These are phyloP conservation scores for Trichosporon sp. DNA, from an alignment of 1,284 basidiomycete species.

Conservation along the genomic window DNA sequence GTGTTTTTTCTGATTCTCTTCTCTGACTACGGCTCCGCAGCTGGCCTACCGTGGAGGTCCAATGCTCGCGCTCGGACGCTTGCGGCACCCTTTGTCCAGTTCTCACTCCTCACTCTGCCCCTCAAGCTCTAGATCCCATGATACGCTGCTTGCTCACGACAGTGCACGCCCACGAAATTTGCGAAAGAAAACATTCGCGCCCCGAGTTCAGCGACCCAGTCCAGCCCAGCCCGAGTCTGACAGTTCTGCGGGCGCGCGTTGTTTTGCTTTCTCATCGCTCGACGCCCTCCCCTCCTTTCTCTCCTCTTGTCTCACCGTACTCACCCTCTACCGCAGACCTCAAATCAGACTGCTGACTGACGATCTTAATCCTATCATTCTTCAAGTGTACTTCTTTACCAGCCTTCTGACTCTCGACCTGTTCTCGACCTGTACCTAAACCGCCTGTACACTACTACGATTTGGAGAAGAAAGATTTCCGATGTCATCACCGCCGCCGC, in stretches of 20 bases:
- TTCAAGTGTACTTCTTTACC: neutral
- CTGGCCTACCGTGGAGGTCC: neutral
- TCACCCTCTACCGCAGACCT: neutral
- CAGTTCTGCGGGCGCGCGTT: neutral
- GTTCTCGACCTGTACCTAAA: neutral
- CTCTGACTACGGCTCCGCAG: neutral
- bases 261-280: neutral
- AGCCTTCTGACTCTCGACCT: neutral
- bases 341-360: neutral
- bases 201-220: neutral
- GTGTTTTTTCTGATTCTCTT: neutral
- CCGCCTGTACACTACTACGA: neutral
- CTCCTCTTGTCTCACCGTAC: neutral
- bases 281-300: neutral
- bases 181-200: conserved; percentile 1
- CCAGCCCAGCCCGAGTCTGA: neutral
- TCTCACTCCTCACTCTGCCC: neutral
- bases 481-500: conserved; percentile 28
- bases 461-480: neutral
- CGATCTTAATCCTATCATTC: neutral
- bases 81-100: neutral
- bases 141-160: neutral
- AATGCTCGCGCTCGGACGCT: neutral
- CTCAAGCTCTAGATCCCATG: neutral
- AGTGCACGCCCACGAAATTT: neutral